A percentile compares a stretch with the other conserved stretches of the same genome.
These are phyloP conservation scores for Bolboschoenus planiculmis DNA, from an alignment of 176 grass and related monocot species.

Conservation along the genomic window DNA sequence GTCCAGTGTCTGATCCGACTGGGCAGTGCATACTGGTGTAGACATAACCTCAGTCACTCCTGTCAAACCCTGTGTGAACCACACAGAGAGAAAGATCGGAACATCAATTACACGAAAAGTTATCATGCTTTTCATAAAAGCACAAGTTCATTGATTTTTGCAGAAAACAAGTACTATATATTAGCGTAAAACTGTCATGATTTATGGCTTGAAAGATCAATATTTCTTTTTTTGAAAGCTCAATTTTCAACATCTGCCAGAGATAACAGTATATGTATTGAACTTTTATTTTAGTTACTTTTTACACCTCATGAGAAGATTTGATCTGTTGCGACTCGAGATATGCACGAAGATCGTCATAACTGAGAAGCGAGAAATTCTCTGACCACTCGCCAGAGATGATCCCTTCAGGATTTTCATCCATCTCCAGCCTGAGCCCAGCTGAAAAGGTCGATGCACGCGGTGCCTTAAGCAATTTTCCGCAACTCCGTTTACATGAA, in stretches of 20 bases:
- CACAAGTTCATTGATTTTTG: background rate
- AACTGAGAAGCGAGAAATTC: constrained; percentile 71
- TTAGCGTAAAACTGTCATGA: background rate
- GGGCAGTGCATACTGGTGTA: constrained; percentile 37
- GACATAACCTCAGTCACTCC: constrained; percentile 61
- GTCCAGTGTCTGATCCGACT: constrained; percentile 47
- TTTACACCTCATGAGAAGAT: constrained; percentile 33
- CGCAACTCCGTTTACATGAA: background rate
- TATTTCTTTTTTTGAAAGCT: background rate
- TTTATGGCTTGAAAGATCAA: background rate
- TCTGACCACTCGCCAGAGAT: constrained; percentile 84
- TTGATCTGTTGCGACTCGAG: constrained; percentile 40
- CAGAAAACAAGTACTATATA: background rate
- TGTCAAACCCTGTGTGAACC: constrained; percentile 12
- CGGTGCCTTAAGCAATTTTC: background rate
- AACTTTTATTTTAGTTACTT: background rate
- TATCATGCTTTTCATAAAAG: background rate
- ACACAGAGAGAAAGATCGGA: background rate
- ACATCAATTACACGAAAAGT: background rate
- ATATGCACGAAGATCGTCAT: constrained; percentile 56
- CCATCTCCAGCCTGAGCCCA: constrained; percentile 44
- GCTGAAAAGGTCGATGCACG: constrained; percentile 41
- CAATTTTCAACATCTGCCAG: background rate
- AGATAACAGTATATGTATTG: background rate
- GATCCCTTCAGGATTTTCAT: constrained; percentile 86